Evolutionary conservation across 2,329 filamentous ascomycete genomes (phyloP).

Genomic region (Hortaea werneckii): DNA sequence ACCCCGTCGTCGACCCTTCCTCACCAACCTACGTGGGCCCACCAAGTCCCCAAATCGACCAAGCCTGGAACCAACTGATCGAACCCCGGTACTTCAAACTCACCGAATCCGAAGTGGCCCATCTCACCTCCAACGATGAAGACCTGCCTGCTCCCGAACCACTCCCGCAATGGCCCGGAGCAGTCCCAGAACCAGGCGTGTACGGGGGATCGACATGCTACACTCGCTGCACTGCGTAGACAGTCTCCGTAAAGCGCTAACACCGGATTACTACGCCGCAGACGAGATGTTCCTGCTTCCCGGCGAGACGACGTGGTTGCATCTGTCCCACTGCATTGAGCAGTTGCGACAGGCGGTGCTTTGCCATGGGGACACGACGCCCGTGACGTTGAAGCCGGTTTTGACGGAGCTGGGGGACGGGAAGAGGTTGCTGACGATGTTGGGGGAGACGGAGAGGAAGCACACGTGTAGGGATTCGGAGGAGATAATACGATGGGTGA

Average conservation of each 20-base stretch:
- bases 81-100: neutral
- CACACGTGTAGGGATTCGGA: conserved; percentile 6
- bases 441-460: conserved; percentile 8
- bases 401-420: neutral
- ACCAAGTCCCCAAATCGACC: neutral
- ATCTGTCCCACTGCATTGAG: conserved; percentile 8
- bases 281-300: neutral
- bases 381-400: conserved; percentile 7
- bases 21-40: neutral
- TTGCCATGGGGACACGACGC: conserved; percentile 8
- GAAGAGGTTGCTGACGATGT: neutral
- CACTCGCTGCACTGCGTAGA: conserved; percentile 8
- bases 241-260: conserved; percentile 2
- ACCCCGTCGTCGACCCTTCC: neutral
- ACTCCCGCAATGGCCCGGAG: neutral
- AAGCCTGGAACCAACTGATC: neutral
- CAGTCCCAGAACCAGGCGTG: neutral
- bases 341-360: conserved; percentile 7
- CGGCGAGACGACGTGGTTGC: neutral
- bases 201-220: conserved; percentile 2
- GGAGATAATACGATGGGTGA: neutral
- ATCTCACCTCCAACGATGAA: neutral
- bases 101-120: neutral
- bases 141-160: neutral
- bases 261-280: neutral